Evolutionary conservation across 2,329 filamentous ascomycete species (phyloP).

Genomic region (Penicillium sp.): DNA sequence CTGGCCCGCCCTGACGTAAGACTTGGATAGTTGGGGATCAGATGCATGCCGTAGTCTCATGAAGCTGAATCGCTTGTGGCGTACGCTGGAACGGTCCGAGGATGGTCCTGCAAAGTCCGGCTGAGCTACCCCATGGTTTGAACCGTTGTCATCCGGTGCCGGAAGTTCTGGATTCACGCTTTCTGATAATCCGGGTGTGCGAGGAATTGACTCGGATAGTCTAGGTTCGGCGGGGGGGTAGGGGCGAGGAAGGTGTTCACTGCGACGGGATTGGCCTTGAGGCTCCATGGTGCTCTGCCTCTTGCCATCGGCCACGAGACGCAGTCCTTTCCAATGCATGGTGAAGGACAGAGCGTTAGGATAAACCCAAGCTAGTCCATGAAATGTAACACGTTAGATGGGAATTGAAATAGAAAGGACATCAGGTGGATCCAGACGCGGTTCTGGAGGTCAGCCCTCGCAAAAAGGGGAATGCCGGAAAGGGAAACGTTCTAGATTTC

Average conservation of each 20-base stretch:
- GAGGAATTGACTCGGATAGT: conserved; percentile 35
- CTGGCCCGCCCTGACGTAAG: conserved; percentile 63
- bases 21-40: conserved; percentile 80
- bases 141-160: conserved; percentile 10
- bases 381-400: background rate
- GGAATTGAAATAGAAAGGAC: conserved; percentile 5
- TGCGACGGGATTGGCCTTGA: conserved; percentile 30
- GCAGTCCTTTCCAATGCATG: conserved; percentile 42
- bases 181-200: conserved; percentile 19
- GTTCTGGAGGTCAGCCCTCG: conserved; percentile 22
- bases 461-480: conserved; percentile 26
- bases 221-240: conserved; percentile 30
- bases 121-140: conserved; percentile 14
- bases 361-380: conserved; percentile 1
- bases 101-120: conserved; percentile 16
- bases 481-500: conserved; percentile 9
- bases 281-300: conserved; percentile 32
- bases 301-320: conserved; percentile 36
- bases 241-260: conserved; percentile 37
- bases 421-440: conserved; percentile 23
- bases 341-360: conserved; percentile 15
- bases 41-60: conserved; percentile 88
- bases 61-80: conserved; percentile 58
- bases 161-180: conserved; percentile 12
- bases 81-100: conserved; percentile 24